These are phyloP conservation scores for Scedosporium minutisporum DNA, from an alignment of 2,329 filamentous ascomycete genomes.

Conservation along the genomic window DNA sequence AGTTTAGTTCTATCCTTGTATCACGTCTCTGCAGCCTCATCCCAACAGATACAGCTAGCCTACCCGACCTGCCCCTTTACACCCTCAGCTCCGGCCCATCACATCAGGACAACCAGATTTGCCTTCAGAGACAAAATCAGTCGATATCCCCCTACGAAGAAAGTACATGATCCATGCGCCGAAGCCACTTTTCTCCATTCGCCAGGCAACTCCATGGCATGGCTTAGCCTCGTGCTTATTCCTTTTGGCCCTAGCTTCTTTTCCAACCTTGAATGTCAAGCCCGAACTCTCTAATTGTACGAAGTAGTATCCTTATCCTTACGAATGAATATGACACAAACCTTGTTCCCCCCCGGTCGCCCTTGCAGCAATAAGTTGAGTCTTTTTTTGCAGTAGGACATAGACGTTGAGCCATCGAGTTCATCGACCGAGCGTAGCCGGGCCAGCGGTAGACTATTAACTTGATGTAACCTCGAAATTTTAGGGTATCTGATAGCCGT, in stretches of 20 bases:
- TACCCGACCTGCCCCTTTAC: background rate
- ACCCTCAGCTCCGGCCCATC: background rate
- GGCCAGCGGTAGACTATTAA: no score
- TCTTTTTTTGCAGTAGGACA: no score
- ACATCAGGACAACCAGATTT: background rate
- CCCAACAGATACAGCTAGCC: background rate
- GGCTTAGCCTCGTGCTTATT: no score
- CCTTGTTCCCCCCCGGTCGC: background rate
- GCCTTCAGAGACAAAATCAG: background rate
- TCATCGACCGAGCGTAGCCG: no score
- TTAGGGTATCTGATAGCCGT: background rate
- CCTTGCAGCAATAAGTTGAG: background rate
- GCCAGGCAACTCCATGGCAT: background rate
- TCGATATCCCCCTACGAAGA: background rate
- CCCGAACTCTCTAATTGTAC: background rate
- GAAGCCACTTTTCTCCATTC: background rate
- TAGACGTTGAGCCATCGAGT: no score
- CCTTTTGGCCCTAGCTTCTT: background rate
- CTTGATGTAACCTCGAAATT: background rate
- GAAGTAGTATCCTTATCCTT: background rate
- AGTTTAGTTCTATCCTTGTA: background rate
- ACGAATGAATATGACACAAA: background rate
- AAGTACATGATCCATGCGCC: background rate
- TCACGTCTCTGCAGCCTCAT: background rate
- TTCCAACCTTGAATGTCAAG: background rate